phyloP scores from a whole-genome alignment of 352 stramenopile species.

The Phytophthora litchii region DNA sequence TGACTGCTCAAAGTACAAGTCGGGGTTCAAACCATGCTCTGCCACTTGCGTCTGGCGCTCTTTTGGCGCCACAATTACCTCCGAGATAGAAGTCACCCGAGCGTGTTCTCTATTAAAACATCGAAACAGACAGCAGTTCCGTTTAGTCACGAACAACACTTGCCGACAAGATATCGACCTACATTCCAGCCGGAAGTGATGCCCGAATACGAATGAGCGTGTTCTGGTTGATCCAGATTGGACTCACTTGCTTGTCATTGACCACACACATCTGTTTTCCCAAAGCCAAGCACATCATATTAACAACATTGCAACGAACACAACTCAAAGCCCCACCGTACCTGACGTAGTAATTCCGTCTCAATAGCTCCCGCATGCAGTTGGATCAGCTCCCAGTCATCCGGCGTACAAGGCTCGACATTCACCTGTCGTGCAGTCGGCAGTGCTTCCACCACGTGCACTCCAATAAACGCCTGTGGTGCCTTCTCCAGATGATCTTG shows the following conservation, averaged over 20 bases:
- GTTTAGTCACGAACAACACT: not conserved
- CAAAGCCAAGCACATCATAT: not conserved
- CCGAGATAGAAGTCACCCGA: slow-evolving; percentile 65
- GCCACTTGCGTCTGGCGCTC: slow-evolving; percentile 44
- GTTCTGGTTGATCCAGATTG: slow-evolving; percentile 84
- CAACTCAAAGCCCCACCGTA: slow-evolving; percentile 23
- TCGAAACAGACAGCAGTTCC: not conserved
- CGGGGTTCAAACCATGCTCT: slow-evolving; percentile 41
- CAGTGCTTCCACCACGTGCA: slow-evolving; percentile 76
- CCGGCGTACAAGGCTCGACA: slow-evolving; percentile 82
- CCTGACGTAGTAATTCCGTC: slow-evolving; percentile 82
- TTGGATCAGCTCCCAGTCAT: slow-evolving; percentile 93
- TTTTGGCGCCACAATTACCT: slow-evolving; percentile 82
- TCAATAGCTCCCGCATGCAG: slow-evolving; percentile 85
- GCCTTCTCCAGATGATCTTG: slow-evolving; percentile 64
- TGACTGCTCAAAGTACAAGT: slow-evolving; percentile 72
- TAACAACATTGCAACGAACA: not conserved
- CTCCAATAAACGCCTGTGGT: slow-evolving; percentile 66
- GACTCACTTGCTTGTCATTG: slow-evolving; percentile 85
- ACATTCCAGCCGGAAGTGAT: slow-evolving; percentile 71
- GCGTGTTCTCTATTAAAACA: slow-evolving; percentile 57
- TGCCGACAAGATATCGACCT: slow-evolving; percentile 16
- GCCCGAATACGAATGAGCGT: slow-evolving; percentile 72
- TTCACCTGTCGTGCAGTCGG: slow-evolving; percentile 75
- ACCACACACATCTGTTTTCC: slow-evolving; percentile 79